Percentiles rank a stretch among this genome's conserved stretches.
These are phyloP conservation scores for Gossypium bickii DNA, from an alignment of 345 rosid species.

Conservation along the genomic window DNA sequence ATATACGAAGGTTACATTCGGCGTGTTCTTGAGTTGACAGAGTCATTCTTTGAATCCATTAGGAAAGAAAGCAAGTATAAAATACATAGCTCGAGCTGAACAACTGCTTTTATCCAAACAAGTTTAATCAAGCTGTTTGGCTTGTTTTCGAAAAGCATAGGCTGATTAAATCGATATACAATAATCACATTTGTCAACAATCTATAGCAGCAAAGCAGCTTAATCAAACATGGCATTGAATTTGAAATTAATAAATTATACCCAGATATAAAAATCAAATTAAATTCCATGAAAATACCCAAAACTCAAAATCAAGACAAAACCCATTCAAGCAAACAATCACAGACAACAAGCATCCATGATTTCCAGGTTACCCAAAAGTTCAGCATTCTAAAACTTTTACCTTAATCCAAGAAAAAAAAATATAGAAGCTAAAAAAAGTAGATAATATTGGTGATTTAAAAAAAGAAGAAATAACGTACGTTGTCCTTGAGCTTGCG, in stretches of 20 bases:
- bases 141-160: background rate
- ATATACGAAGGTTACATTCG: background rate
- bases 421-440: background rate
- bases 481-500: constrained; percentile 88
- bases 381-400: constrained; percentile 7
- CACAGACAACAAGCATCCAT: background rate
- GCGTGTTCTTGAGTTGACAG: background rate
- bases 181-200: background rate
- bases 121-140: background rate
- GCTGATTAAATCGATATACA: background rate
- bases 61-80: background rate
- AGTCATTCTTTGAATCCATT: background rate
- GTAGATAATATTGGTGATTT: background rate
- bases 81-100: background rate
- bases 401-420: background rate
- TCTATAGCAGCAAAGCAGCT: background rate
- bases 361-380: constrained; percentile 3
- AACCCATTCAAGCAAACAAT: background rate
- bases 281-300: background rate
- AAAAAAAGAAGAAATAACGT: background rate
- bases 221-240: constrained; percentile 1
- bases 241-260: background rate
- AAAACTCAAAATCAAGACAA: background rate
- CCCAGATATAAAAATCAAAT: background rate
- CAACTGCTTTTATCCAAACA: background rate